Percentiles rank a stretch among this genome's conserved stretches.
phyloP scores from a whole-genome alignment of 2,329 filamentous ascomycete genomes.

The Aureobasidium sp. region DNA sequence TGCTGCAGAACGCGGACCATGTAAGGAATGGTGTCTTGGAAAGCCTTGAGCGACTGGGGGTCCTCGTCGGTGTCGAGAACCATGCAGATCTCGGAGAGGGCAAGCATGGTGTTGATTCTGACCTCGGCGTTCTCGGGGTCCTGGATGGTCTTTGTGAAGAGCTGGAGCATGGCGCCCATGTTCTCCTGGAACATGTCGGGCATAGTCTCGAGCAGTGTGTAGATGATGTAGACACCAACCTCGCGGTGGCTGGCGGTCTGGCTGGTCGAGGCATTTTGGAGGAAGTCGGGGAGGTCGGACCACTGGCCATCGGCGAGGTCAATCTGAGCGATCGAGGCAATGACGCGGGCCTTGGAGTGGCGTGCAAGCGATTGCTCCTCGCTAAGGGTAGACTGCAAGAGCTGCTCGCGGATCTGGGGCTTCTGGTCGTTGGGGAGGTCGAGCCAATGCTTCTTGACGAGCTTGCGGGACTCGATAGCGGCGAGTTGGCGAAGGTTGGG shows the following conservation, averaged over 20 bases:
- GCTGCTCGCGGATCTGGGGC: constrained; percentile 66
- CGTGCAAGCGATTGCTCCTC: constrained; percentile 69
- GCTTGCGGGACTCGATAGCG: constrained; percentile 76
- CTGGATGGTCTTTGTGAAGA: constrained; percentile 80
- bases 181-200: constrained; percentile 78
- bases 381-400: constrained; percentile 74
- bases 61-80: constrained; percentile 84
- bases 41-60: constrained; percentile 57
- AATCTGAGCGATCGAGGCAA: constrained; percentile 75
- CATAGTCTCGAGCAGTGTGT: constrained; percentile 80
- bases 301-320: constrained; percentile 85
- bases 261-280: constrained; percentile 71
- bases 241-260: constrained; percentile 70
- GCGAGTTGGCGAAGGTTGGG: constrained; percentile 75
- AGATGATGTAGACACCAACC: constrained; percentile 87
- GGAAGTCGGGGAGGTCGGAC: constrained; percentile 67
- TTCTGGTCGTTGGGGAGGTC: constrained; percentile 67
- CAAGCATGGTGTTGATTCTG: constrained; percentile 86
- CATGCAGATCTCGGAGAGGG: constrained; percentile 78
- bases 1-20: constrained; percentile 88
- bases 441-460: constrained; percentile 80
- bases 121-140: constrained; percentile 89
- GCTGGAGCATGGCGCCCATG: constrained; percentile 65
- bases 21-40: constrained; percentile 71
- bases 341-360: constrained; percentile 79